Evolutionary conservation across 495 filamentous ascomycete genomes (phyloP).

Genomic region (Podospora sp.): DNA sequence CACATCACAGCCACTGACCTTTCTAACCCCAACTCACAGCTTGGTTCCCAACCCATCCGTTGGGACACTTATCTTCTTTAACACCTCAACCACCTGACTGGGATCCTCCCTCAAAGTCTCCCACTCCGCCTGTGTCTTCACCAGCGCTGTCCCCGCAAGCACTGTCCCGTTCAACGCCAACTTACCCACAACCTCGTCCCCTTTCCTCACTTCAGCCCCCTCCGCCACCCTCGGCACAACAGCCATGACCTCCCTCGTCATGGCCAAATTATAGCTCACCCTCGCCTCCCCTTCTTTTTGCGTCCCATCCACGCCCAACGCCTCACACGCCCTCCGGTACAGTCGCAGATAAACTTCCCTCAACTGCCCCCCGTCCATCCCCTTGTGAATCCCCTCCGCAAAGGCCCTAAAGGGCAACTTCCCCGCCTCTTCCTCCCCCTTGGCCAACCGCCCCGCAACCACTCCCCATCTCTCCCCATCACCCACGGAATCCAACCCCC

Average conservation of each 20-base stretch:
- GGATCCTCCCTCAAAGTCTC: constrained; percentile 57
- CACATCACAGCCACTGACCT: background rate
- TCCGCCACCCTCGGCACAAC: constrained; percentile 64
- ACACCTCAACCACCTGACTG: constrained; percentile 53
- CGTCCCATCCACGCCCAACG: constrained; percentile 18
- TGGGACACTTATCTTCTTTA: constrained; percentile 62
- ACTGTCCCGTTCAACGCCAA: constrained; percentile 77
- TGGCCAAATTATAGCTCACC: constrained; percentile 79
- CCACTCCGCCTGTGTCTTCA: constrained; percentile 75
- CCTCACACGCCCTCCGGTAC: constrained; percentile 54
- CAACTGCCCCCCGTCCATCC: constrained; percentile 31
- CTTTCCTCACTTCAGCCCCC: constrained; percentile 31
- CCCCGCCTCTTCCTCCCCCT: constrained; percentile 34
- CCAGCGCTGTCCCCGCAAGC: constrained; percentile 78
- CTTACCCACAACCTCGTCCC: constrained; percentile 52
- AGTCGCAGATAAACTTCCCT: constrained; percentile 45
- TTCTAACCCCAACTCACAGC: background rate
- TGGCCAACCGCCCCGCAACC: constrained; percentile 53
- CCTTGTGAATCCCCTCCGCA: constrained; percentile 24
- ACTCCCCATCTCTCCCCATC: constrained; percentile 46
- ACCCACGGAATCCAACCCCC: constrained; percentile 43
- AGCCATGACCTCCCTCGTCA: constrained; percentile 70
- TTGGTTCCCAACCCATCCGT: background rate
- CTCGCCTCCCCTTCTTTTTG: constrained; percentile 48
- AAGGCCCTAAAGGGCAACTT: constrained; percentile 31